Percentiles rank a stretch among this genome's conserved stretches.
phyloP scores from a whole-genome alignment of 2,329 filamentous ascomycete species.

The Aspergillus quadricinctus region DNA sequence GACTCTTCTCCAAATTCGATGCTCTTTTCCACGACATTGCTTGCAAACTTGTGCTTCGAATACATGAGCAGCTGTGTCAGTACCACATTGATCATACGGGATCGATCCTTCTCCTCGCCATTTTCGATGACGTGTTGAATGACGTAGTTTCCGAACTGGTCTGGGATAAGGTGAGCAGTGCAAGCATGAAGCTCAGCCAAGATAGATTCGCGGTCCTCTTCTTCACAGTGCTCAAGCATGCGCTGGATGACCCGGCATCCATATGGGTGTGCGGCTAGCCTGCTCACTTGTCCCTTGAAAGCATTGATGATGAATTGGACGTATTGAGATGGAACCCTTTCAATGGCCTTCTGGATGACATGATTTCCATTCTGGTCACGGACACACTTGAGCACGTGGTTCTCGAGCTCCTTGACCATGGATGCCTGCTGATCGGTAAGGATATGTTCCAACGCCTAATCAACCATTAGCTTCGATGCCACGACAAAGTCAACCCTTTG shows the following conservation, averaged over 20 bases:
- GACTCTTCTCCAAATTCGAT: slow-evolving; percentile 66
- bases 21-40: slow-evolving; percentile 95
- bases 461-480: slow-evolving; percentile 19
- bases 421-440: slow-evolving; percentile 85
- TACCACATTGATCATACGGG: slow-evolving; percentile 69
- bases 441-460: slow-evolving; percentile 78
- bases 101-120: slow-evolving; percentile 67
- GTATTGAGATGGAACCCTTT: slow-evolving; percentile 69
- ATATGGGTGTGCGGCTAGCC: slow-evolving; percentile 73
- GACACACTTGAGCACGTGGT: slow-evolving; percentile 70
- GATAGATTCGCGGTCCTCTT: slow-evolving; percentile 65
- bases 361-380: slow-evolving; percentile 93
- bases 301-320: slow-evolving; percentile 82
- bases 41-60: slow-evolving; percentile 94
- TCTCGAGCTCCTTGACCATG: slow-evolving; percentile 77
- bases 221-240: slow-evolving; percentile 77
- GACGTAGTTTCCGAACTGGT: slow-evolving; percentile 95
- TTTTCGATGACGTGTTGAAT: slow-evolving; percentile 85
- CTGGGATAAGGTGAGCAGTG: slow-evolving; percentile 67
- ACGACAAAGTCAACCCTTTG: slow-evolving; percentile 9
- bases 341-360: slow-evolving; percentile 90
- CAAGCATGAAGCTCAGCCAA: slow-evolving; percentile 74
- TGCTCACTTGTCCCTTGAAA: slow-evolving; percentile 69
- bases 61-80: slow-evolving; percentile 66
- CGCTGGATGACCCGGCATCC: slow-evolving; percentile 92